Conservation (phyloP, 805 yeast species). For the Kodamaea restingae region DNA sequence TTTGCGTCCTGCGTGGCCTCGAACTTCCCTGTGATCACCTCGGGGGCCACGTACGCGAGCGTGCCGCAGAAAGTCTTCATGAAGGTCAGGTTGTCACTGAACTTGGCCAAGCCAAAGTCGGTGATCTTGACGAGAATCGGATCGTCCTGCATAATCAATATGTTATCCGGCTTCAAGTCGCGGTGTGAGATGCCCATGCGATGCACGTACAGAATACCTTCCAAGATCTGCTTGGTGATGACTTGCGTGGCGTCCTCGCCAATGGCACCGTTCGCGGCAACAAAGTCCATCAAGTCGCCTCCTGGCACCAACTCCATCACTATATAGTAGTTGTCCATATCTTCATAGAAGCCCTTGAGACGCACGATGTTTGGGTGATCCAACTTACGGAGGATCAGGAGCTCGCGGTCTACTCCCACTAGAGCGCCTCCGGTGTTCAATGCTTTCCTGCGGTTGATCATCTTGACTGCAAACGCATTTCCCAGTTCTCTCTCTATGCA, state of each 20-base stretch:
- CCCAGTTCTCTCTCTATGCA: conserved; percentile 87
- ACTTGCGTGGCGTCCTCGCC: conserved; percentile 89
- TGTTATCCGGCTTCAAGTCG: conserved; percentile 94
- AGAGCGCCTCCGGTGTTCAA: conserved; percentile 60
- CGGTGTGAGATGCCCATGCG: conserved; percentile 89
- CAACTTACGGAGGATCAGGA: conserved; percentile 70
- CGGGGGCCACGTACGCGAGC: conserved; percentile 95
- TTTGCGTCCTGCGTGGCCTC: conserved; percentile 34
- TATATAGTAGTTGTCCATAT: conserved; percentile 70
- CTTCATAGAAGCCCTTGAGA: conserved; percentile 82
- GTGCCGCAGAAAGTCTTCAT: conserved; percentile 98
- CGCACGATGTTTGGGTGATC: conserved; percentile 84
- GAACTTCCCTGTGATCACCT: conserved; percentile 61
- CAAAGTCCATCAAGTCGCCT: conserved; percentile 97
- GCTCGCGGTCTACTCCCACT: conserved; percentile 81
- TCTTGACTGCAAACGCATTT: conserved; percentile 83
- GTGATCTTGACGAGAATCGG: conserved; percentile 91
- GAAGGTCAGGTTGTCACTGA: conserved; percentile 75
- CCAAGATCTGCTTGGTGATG: conserved; percentile 76
- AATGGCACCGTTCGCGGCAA: conserved; percentile 85
- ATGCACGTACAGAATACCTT: conserved; percentile 86
- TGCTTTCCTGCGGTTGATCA: conserved; percentile 73
- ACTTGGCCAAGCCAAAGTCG: conserved; percentile 94
- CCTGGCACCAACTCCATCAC: conserved; percentile 97
- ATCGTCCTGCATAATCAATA: conserved; percentile 82